These are phyloP conservation scores for Salix brachista DNA, from an alignment of 345 rosid species.

Conservation along the genomic window DNA sequence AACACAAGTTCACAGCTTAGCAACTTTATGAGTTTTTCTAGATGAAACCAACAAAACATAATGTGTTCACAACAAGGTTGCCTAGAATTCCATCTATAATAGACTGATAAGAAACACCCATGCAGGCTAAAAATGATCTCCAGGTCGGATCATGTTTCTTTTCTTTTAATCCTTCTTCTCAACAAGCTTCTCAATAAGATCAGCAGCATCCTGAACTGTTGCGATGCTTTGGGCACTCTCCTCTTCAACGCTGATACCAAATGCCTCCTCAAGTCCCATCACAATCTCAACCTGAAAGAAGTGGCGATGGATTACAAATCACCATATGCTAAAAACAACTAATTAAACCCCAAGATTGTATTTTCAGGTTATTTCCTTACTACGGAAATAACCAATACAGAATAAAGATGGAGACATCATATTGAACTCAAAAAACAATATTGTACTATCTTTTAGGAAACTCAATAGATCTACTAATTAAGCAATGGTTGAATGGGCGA, in stretches of 20 bases:
- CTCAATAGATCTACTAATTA: not conserved
- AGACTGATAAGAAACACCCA: not conserved
- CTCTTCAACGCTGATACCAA: slow-evolving; percentile 65
- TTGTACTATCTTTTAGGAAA: not conserved
- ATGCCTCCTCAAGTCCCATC: slow-evolving; percentile 84
- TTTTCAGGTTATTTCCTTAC: not conserved
- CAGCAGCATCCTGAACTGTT: slow-evolving; percentile 80
- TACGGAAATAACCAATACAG: not conserved
- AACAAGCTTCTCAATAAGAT: slow-evolving; percentile 66
- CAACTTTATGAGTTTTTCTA: not conserved
- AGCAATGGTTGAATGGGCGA: not conserved
- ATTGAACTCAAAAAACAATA: not conserved
- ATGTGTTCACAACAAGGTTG: slow-evolving; percentile 6
- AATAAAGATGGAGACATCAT: not conserved
- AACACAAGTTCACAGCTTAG: not conserved
- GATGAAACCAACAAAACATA: slow-evolving; percentile 7
- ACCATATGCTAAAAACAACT: not conserved
- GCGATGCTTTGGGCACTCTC: slow-evolving; percentile 67
- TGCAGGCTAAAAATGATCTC: not conserved
- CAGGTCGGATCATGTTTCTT: not conserved
- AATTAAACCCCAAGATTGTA: not conserved
- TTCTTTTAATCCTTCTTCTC: slow-evolving; percentile 39
- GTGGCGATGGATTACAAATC: not conserved
- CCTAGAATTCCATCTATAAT: slow-evolving; percentile 5
- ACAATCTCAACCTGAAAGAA: slow-evolving; percentile 74